Base-by-base conservation (phyloP, 495 filamentous ascomycete species). In the Echria macrotheca region DNA sequence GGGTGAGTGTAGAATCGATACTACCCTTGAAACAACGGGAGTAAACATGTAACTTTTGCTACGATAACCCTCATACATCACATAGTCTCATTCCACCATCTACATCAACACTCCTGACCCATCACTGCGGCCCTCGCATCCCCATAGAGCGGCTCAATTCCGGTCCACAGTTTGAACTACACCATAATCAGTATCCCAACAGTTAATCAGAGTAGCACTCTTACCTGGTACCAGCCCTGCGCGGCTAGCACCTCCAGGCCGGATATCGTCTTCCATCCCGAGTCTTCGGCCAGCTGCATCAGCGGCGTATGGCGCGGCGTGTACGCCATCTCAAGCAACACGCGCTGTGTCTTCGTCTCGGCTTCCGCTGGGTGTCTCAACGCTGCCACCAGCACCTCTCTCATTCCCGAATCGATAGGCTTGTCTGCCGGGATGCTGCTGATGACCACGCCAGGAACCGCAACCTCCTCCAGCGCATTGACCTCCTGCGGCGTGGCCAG, bases 301-400 rank as follows among this genome's bases (percentile, higher is more conserved):
- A 96, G 61, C 19, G 85, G 75, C 11, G 93, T 99, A 22, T 84
- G 76, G 0, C 78, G 64, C 21, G 93, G 94, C 64, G 85, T 95
- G 66, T 99, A 99, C 3, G 93, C 91, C 93, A 99, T 96, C 71
- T 99, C 93, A 1, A 96, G 69, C 47, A 96, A 69, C 24, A 95
- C 81, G 24, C 77, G 74, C 33, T 14, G 65, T 61, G 8, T 63
- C 61, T 25, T 72, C 63, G 1, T 57, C 60, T 72, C 71, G 14
- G 40, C 28, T 69, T 60, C 50, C 76, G 71, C 50, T 76, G 74
- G 52, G 40, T 53, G 52, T 18, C 49, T 47, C 31, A 99, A 77
- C 8, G 87, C 55, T 37, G 75, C 73, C 2, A 69, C 69, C 12
- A 97, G 68, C 8, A 85, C 74, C 57, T 84, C 84, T 18, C 78